Conservation (phyloP, 192 early-diverging fungal genomes). For the Kappamyces sp. region DNA sequence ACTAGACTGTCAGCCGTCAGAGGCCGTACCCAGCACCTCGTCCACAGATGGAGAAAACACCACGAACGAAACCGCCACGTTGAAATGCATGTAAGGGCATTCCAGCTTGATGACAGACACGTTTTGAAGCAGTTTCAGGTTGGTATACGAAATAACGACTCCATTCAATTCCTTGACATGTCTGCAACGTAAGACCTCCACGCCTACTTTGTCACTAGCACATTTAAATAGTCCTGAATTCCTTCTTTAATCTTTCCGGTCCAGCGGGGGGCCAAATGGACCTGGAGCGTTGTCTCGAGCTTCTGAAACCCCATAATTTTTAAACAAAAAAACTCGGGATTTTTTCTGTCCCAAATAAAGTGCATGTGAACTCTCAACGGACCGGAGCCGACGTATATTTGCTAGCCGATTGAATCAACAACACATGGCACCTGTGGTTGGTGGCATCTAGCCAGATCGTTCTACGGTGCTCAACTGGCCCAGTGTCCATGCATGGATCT, state of each 20-base stretch:
- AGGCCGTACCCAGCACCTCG: slow-evolving; percentile 16
- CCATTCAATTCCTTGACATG: slow-evolving; percentile 83
- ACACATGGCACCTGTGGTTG: no score
- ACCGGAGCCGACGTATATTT: no score
- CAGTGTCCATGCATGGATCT: no score
- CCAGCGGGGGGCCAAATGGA: slow-evolving; percentile 65
- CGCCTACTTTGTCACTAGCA: slow-evolving; percentile 62
- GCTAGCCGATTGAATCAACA: no score
- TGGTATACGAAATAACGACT: slow-evolving; percentile 74
- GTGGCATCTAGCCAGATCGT: no score
- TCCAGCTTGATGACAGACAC: slow-evolving; percentile 72
- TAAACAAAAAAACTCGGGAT: no score
- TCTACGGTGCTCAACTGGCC: no score
- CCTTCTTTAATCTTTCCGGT: slow-evolving; percentile 50
- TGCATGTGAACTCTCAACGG: no score
- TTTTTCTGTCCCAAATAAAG: no score
- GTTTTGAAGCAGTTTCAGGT: slow-evolving; percentile 50
- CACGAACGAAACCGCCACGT: slow-evolving; percentile 55
- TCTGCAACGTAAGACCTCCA: slow-evolving; percentile 32
- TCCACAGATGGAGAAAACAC: slow-evolving; percentile 58
- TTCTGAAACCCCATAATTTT: no score
- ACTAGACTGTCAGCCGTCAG: slow-evolving; percentile 30
- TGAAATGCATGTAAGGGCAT: slow-evolving; percentile 76
- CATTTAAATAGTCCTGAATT: slow-evolving; percentile 57
- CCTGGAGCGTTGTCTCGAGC: slow-evolving; percentile 32